These are phyloP conservation scores for Porphyra umbilicalis DNA, from an alignment of 31 red algal species.

Conservation along the genomic window DNA sequence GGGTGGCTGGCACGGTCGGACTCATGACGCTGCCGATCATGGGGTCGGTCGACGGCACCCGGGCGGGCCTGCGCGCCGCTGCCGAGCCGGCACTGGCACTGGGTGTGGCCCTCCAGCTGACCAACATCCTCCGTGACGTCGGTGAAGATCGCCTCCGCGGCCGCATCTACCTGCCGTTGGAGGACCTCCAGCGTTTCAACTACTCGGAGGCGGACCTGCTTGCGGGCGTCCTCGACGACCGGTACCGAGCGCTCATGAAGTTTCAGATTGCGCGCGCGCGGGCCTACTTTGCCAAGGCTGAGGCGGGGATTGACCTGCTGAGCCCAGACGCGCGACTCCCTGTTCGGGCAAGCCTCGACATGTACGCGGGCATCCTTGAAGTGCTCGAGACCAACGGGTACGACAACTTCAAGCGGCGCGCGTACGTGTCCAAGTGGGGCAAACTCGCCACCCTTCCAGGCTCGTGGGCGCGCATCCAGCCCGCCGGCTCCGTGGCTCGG, in stretches of 20 bases:
- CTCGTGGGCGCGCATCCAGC: conserved; percentile 2
- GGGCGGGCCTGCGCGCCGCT: conserved; percentile 55
- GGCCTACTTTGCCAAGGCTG: conserved; percentile 72
- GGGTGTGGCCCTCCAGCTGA: conserved; percentile 88
- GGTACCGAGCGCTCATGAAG: conserved; percentile 78
- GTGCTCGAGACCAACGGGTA: conserved; percentile 89
- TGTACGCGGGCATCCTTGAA: conserved; percentile 91
- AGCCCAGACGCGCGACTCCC: conserved; percentile 68
- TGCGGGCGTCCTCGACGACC: conserved; percentile 68
- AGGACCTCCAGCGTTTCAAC: conserved; percentile 80
- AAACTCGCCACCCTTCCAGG: conserved; percentile 74
- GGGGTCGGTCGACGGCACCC: conserved; percentile 44
- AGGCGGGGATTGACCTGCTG: conserved; percentile 64
- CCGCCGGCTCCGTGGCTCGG: not conserved
- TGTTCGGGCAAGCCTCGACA: conserved; percentile 89
- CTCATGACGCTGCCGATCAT: conserved; percentile 96
- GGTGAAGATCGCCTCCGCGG: conserved; percentile 92
- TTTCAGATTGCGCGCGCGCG: conserved; percentile 91
- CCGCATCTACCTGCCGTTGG: conserved; percentile 88
- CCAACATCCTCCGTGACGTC: conserved; percentile 97
- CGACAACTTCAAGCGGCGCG: conserved; percentile 93
- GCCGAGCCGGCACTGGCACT: conserved; percentile 70
- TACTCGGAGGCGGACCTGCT: conserved; percentile 85
- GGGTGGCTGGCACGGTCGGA: conserved; percentile 94
- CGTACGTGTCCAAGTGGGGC: conserved; percentile 60